Conservation (phyloP, 306 rosid genomes). For the Ziziphus jujuba region DNA sequence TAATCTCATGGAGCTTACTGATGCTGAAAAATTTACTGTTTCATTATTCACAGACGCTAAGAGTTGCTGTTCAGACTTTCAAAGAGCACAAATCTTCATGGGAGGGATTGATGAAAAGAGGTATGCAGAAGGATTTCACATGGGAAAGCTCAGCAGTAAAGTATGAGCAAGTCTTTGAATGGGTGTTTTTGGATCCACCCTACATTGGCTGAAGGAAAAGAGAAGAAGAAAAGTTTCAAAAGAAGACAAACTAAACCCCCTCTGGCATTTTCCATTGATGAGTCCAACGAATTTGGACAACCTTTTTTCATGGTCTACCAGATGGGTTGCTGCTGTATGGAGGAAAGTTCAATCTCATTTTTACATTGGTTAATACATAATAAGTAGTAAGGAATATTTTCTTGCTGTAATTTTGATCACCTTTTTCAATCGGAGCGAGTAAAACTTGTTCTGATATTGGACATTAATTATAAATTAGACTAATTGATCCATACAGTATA, state of each 20-base stretch:
- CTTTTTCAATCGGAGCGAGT: too few relatives aligned
- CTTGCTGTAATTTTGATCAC: too few relatives aligned
- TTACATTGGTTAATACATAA: too few relatives aligned
- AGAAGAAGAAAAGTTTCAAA: neutral
- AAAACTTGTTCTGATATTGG: too few relatives aligned
- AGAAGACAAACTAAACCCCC: neutral
- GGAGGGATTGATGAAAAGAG: constrained; percentile 73
- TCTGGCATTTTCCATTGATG: too few relatives aligned
- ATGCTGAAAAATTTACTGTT: neutral
- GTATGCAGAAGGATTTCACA: constrained; percentile 67
- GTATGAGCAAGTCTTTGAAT: constrained; percentile 71
- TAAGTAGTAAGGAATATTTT: too few relatives aligned
- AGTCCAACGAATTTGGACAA: too few relatives aligned
- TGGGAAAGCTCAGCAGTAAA: constrained; percentile 76
- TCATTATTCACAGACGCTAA: constrained; percentile 53
- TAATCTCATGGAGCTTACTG: neutral
- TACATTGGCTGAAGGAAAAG: constrained; percentile 40
- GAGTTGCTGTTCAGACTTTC: constrained; percentile 51
- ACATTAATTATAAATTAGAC: too few relatives aligned
- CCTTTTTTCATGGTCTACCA: too few relatives aligned
- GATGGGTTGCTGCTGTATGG: too few relatives aligned
- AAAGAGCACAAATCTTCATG: constrained; percentile 68
- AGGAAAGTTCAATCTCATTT: too few relatives aligned
- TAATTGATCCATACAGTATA: too few relatives aligned
- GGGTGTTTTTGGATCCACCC: constrained; percentile 72